Evolutionary conservation across 1,284 basidiomycete species (phyloP).

Genomic region (Cryptococcus sp.): DNA sequence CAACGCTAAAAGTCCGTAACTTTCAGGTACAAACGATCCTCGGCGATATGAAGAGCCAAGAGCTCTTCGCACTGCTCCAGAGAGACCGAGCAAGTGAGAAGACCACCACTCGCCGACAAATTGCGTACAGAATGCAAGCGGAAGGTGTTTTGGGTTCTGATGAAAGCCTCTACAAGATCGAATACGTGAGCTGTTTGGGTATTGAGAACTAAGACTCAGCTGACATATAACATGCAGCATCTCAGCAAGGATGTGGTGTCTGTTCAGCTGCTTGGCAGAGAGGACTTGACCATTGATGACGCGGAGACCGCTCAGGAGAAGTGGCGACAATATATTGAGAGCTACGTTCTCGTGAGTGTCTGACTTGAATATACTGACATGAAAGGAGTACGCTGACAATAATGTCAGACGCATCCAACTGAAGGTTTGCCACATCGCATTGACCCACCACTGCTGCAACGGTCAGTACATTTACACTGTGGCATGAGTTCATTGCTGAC

Average conservation of each 20-base stretch:
- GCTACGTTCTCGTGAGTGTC: slow-evolving; percentile 71
- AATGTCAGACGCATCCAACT: slow-evolving; percentile 51
- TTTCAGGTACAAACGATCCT: slow-evolving; percentile 72
- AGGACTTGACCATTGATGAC: slow-evolving; percentile 84
- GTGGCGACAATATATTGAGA: slow-evolving; percentile 89
- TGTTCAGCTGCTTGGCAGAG: slow-evolving; percentile 83
- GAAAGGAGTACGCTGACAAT: neutral
- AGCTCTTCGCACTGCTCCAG: slow-evolving; percentile 76
- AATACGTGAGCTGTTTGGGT: slow-evolving; percentile 68
- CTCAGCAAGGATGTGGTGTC: slow-evolving; percentile 70
- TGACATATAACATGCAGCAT: slow-evolving; percentile 57
- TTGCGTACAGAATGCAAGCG: slow-evolving; percentile 76
- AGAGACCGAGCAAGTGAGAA: slow-evolving; percentile 65
- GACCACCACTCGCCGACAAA: slow-evolving; percentile 75
- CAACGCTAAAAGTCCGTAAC: neutral
- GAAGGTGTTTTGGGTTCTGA: slow-evolving; percentile 83
- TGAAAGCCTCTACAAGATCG: slow-evolving; percentile 88
- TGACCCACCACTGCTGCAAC: slow-evolving; percentile 70
- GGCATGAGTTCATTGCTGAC: neutral
- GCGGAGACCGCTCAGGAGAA: slow-evolving; percentile 75
- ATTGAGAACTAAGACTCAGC: neutral
- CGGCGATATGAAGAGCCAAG: slow-evolving; percentile 77
- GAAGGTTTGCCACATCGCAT: slow-evolving; percentile 59
- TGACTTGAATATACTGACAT: neutral
- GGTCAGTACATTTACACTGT: slow-evolving; percentile 56